Percentiles rank a stretch among this genome's conserved stretches.
phyloP scores from a whole-genome alignment of 306 rosid species.

The Trifolium subterraneum region DNA sequence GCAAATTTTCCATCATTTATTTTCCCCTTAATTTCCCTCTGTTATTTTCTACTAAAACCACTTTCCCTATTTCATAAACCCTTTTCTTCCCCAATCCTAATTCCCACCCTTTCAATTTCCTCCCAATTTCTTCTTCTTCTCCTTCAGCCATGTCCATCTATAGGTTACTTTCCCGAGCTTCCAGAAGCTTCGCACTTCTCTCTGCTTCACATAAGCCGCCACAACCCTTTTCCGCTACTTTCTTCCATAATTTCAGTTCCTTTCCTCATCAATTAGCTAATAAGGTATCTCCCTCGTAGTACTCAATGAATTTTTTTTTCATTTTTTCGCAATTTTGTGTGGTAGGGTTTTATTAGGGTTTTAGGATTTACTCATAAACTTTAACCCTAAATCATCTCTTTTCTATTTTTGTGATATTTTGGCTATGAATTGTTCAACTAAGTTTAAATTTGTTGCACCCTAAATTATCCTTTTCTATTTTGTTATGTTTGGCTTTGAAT shows the following conservation, averaged over 20 bases:
- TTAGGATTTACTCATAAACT: not conserved
- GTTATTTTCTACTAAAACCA: not conserved
- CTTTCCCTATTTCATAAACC: not conserved
- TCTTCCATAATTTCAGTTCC: slow-evolving; percentile 56
- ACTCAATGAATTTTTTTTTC: too few relatives aligned
- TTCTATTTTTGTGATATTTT: not conserved
- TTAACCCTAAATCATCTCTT: not conserved
- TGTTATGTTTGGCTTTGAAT: not conserved
- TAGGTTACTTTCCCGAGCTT: slow-evolving; percentile 62
- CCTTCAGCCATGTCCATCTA: slow-evolving; percentile 61
- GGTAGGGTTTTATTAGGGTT: slow-evolving; percentile 57
- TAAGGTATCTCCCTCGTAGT: slow-evolving; percentile 50
- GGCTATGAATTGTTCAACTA: not conserved
- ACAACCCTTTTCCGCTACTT: slow-evolving; percentile 44
- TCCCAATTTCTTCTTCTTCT: slow-evolving; percentile 34
- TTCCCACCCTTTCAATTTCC: not conserved
- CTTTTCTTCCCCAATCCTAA: too few relatives aligned
- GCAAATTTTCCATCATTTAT: slow-evolving; percentile 14
- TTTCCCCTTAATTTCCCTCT: slow-evolving; percentile 1
- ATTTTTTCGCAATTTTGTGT: not conserved
- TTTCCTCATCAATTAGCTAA: slow-evolving; percentile 51
- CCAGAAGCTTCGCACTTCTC: slow-evolving; percentile 56
- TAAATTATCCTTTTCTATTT: not conserved
- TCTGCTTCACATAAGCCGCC: slow-evolving; percentile 52
- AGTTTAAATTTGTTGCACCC: not conserved